Base-by-base conservation (phyloP, 2,329 filamentous ascomycete genomes). In the Sporothrix pseudoabietina region DNA sequence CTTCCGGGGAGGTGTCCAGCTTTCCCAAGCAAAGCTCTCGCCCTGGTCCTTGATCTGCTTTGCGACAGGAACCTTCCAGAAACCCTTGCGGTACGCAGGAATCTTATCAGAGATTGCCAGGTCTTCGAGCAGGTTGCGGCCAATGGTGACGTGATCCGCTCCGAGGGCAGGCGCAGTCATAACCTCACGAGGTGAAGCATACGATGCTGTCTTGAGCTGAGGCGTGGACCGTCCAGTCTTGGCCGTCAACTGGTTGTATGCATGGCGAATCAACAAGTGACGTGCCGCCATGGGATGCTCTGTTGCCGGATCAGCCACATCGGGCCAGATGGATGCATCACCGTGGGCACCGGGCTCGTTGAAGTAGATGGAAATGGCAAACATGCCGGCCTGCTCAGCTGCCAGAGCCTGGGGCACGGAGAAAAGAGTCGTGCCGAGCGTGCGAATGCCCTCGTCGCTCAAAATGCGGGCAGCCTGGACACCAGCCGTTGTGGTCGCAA, bases 281-380 rank as follows among this genome's bases (percentile, higher is more conserved):
- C 66, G 47, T 1, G 66, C 66, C 3, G 66, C 47, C 66, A 69
- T 69, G 49, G 66, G 66, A 12, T 69, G 66, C 19, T 55, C 66
- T 9, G 30, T 32, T 4, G 66, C 66, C 19, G 66, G 66, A 4
- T 55, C 66, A 19, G 49, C 30, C 3, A 69, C 47, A 41, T 69
- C 66, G 32, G 66, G 66, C 66, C 66, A 69, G 32, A 69, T 69
- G 66, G 66, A 69, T 16, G 66, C 16, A 8, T 69, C 66, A 6
- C 66, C 49, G 49, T 69, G 66, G 6, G 66, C 66, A 2, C 66
- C 66, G 5, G 66, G 66, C 19, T 69, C 66, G 32, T 69, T 69
- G 30, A 55, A 69, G 49, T 69, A 69, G 49, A 69, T 54, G 16
- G 66, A 69, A 19, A 69, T 69, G 66, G 66, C 66, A 30, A 69